phyloP scores from a whole-genome alignment of 805 yeast species.

The Pichia rugopelliculosa region DNA sequence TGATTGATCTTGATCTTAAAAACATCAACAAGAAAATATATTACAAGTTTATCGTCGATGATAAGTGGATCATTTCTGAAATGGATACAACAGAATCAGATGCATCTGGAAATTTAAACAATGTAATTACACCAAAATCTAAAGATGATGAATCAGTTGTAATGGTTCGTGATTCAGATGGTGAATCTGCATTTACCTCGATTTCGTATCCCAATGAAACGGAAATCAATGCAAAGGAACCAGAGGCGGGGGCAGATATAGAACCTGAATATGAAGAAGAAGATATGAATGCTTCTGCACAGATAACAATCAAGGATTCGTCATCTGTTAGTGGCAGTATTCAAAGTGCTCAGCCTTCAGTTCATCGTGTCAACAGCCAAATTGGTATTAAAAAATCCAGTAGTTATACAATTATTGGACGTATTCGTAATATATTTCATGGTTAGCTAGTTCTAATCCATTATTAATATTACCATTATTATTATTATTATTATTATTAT shows the following conservation, averaged over 20 bases:
- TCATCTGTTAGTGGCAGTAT: constrained; percentile 12
- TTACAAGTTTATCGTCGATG: constrained; percentile 56
- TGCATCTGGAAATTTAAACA: constrained; percentile 42
- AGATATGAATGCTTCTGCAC: constrained; percentile 19
- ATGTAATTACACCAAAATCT: constrained; percentile 27
- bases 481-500: not conserved
- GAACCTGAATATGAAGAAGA: not conserved
- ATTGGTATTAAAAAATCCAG: not conserved
- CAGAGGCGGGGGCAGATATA: constrained; percentile 1
- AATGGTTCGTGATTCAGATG: constrained; percentile 16
- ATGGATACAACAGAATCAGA: constrained; percentile 35
- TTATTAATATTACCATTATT: not conserved
- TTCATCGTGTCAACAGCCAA: not conserved
- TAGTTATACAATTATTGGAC: not conserved
- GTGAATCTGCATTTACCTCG: constrained; percentile 27
- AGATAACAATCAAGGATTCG: constrained; percentile 23
- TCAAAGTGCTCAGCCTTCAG: not conserved
- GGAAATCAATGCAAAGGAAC: constrained; percentile 9
- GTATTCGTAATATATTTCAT: not conserved
- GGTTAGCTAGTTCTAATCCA: not conserved
- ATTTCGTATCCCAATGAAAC: constrained; percentile 23
- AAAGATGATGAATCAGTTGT: constrained; percentile 24
- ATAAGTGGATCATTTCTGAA: constrained; percentile 41
- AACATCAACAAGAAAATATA: constrained; percentile 21
- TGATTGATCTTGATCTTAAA: not conserved